These are phyloP conservation scores for Trichophyton verrucosum DNA, from an alignment of 2,329 filamentous ascomycete species.

Conservation along the genomic window DNA sequence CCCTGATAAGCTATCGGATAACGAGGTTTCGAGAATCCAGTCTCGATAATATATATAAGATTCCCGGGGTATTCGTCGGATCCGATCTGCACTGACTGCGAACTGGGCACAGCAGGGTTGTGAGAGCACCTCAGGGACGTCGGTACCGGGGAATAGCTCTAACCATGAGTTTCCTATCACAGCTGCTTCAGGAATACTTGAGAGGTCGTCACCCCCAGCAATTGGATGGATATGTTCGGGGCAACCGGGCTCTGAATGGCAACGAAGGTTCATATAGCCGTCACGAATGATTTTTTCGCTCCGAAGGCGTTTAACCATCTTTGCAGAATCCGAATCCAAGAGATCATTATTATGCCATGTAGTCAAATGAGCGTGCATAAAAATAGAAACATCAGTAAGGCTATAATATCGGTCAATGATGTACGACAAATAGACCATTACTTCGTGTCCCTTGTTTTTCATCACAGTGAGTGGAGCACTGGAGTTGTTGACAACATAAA, in stretches of 20 bases:
- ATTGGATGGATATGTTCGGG: slow-evolving; percentile 45
- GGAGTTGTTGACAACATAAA: slow-evolving; percentile 44
- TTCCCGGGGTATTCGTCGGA: slow-evolving; percentile 40
- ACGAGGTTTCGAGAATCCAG: slow-evolving; percentile 47
- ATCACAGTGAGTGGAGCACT: slow-evolving; percentile 40
- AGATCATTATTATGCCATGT: slow-evolving; percentile 51
- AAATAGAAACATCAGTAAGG: slow-evolving; percentile 47
- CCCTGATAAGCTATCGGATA: slow-evolving; percentile 45
- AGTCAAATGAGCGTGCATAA: slow-evolving; percentile 46
- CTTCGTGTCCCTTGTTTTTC: slow-evolving; percentile 50
- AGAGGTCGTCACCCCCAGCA: slow-evolving; percentile 26
- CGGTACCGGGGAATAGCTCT: slow-evolving; percentile 35
- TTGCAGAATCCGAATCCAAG: slow-evolving; percentile 38
- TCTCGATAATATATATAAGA: slow-evolving; percentile 47
- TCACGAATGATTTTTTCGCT: slow-evolving; percentile 39
- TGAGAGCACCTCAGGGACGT: slow-evolving; percentile 39
- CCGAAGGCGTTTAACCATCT: slow-evolving; percentile 41
- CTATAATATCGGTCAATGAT: slow-evolving; percentile 51
- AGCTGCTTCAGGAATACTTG: slow-evolving; percentile 37
- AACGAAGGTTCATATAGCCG: slow-evolving; percentile 51
- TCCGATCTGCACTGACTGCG: slow-evolving; percentile 46
- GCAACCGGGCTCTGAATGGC: slow-evolving; percentile 46
- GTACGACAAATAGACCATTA: slow-evolving; percentile 50
- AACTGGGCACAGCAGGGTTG: slow-evolving; percentile 56
- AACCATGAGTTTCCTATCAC: slow-evolving; percentile 37